Percentiles rank a stretch among this genome's conserved stretches.
phyloP scores from a whole-genome alignment of 495 filamentous ascomycete genomes.

The Trichoderma orchidacearum region DNA sequence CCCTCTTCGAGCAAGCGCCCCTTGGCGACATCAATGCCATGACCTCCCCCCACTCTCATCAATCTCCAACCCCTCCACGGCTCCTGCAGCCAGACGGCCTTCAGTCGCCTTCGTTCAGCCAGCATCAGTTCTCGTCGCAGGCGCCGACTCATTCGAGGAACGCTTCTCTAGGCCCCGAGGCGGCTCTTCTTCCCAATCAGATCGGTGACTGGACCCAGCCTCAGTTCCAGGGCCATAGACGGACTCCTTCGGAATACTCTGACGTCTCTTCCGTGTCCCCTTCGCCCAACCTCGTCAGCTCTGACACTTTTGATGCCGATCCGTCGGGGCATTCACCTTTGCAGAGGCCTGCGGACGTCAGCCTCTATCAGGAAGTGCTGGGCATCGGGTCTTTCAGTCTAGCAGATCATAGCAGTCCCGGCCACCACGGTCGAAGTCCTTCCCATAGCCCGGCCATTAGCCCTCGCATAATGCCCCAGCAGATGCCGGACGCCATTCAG shows the following conservation, averaged over 20 bases:
- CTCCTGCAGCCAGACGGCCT: conserved; percentile 50
- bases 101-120: conserved; percentile 42
- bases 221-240: conserved; percentile 65
- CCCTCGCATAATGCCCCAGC: conserved; percentile 67
- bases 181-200: conserved; percentile 53
- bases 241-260: conserved; percentile 81
- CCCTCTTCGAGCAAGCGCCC: conserved; percentile 47
- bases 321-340: conserved; percentile 71
- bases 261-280: conserved; percentile 67
- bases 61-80: conserved; percentile 53
- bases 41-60: conserved; percentile 46
- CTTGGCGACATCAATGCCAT: conserved; percentile 53
- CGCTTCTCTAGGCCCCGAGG: conserved; percentile 67
- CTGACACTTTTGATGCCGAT: conserved; percentile 63
- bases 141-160: conserved; percentile 56
- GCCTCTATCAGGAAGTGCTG: conserved; percentile 62
- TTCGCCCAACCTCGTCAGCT: conserved; percentile 67
- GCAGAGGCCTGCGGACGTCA: conserved; percentile 56
- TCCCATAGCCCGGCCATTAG: conserved; percentile 77
- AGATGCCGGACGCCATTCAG: conserved; percentile 37
- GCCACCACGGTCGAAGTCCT: conserved; percentile 52
- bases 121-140: conserved; percentile 40
- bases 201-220: conserved; percentile 53
- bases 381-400: conserved; percentile 72
- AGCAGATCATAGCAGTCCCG: conserved; percentile 49